phyloP scores from a whole-genome alignment of 495 filamentous ascomycete genomes.

The Lasiosphaeria miniovina region DNA sequence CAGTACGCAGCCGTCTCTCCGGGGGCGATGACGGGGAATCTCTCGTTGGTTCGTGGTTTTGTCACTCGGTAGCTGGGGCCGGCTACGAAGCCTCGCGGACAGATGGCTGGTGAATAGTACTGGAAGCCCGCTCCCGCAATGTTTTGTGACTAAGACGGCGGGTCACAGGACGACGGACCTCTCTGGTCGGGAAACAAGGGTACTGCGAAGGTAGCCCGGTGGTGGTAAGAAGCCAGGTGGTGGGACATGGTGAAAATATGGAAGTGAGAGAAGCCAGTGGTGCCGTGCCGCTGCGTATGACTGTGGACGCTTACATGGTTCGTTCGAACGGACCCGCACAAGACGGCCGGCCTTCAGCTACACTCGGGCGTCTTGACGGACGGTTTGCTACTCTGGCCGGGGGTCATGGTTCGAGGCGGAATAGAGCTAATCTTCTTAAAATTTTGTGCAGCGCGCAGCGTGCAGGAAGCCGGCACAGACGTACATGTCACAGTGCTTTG shows the following conservation, averaged over 20 bases:
- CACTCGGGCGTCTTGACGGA: background rate
- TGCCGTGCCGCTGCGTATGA: constrained; percentile 24
- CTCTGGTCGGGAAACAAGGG: constrained; percentile 35
- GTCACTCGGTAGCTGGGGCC: constrained; percentile 31
- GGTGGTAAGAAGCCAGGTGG: constrained; percentile 37
- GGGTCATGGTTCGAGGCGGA: background rate
- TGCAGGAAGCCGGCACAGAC: background rate
- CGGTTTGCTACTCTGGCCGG: background rate
- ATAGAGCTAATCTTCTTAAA: background rate
- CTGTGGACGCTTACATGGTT: constrained; percentile 21
- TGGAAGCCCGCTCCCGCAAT: constrained; percentile 34
- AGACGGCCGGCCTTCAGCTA: background rate
- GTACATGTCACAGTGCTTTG: background rate
- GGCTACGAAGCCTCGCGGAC: constrained; percentile 37
- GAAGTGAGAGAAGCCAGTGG: constrained; percentile 39
- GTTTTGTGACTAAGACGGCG: constrained; percentile 33
- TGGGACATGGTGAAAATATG: constrained; percentile 39
- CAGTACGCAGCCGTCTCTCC: constrained; percentile 41
- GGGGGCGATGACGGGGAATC: constrained; percentile 32
- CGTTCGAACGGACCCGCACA: background rate
- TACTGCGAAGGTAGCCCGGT: constrained; percentile 39
- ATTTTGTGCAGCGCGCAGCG: background rate
- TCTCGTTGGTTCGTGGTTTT: constrained; percentile 28
- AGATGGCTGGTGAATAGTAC: constrained; percentile 44
- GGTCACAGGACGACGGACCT: constrained; percentile 36